These are phyloP conservation scores for Stephanodiscus minutulus DNA, from an alignment of 108 stramenopile genomes.

Conservation along the genomic window DNA sequence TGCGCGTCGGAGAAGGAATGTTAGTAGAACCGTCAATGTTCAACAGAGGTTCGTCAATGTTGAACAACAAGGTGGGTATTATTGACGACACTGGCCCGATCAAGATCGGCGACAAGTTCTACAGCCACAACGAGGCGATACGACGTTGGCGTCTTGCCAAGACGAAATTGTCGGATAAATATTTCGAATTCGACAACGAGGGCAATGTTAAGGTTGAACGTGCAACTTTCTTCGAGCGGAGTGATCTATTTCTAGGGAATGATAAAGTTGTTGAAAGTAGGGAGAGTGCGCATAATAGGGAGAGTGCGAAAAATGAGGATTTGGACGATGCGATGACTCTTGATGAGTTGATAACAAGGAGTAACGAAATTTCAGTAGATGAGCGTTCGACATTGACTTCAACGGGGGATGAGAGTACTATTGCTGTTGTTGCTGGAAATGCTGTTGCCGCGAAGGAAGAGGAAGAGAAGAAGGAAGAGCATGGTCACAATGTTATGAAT, in stretches of 20 bases:
- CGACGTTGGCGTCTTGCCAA: constrained; percentile 16
- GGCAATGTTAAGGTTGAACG: constrained; percentile 10
- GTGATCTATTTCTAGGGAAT: constrained; percentile 7
- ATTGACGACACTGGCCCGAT: constrained; percentile 28
- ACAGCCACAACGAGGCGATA: constrained; percentile 27
- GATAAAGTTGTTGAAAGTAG: background rate
- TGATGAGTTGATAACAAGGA: background rate
- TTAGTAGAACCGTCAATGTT: too few species aligned
- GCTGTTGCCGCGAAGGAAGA: too few species aligned
- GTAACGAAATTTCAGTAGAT: background rate
- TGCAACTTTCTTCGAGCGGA: constrained; percentile 18
- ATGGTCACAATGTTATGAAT: too few species aligned
- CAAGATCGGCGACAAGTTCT: constrained; percentile 27
- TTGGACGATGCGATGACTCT: background rate
- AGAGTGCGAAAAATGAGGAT: background rate
- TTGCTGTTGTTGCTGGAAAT: background rate
- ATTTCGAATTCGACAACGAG: background rate
- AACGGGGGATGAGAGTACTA: too few species aligned
- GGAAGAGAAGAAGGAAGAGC: too few species aligned
- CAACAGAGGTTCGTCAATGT: background rate
- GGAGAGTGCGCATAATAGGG: background rate
- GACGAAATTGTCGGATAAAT: constrained; percentile 13
- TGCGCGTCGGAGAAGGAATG: background rate
- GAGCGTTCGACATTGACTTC: background rate
- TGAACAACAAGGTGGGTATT: background rate